Evolutionary conservation across 2,329 filamentous ascomycete genomes (phyloP).

Genomic region (Aspergillus eucalypticola): DNA sequence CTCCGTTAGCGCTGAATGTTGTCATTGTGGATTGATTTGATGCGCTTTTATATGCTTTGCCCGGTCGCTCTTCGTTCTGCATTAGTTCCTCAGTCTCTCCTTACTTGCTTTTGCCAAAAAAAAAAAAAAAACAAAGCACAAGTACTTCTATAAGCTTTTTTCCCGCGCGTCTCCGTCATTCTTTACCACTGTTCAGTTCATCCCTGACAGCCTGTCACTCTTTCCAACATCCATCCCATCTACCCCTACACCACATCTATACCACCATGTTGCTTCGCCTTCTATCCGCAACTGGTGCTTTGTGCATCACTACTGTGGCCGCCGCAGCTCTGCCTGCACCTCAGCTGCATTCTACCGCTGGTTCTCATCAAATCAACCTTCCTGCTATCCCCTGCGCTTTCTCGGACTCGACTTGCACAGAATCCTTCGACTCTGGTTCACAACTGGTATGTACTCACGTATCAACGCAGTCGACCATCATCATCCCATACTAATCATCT

Average conservation of each 20-base stretch:
- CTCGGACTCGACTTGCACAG: constrained; percentile 16
- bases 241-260: neutral
- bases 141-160: neutral
- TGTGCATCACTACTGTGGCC: constrained; percentile 16
- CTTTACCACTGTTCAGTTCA: neutral
- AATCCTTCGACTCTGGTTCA: constrained; percentile 8
- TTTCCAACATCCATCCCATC: neutral
- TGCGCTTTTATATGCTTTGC: constrained; percentile 8
- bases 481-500: constrained; percentile 6
- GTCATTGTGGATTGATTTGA: neutral
- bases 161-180: neutral
- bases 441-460: constrained; percentile 12
- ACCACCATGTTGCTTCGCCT: constrained; percentile 19
- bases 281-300: neutral
- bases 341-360: neutral
- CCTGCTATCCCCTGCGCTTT: constrained; percentile 21
- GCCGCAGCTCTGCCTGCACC: constrained; percentile 6
- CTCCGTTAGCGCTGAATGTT: constrained; percentile 3
- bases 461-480: neutral
- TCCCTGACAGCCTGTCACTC: neutral
- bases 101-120: neutral
- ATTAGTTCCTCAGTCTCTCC: constrained; percentile 1
- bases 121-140: too few species aligned
- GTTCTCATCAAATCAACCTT: constrained; percentile 17
- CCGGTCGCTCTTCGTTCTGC: neutral